A percentile compares a stretch with the other conserved stretches of the same genome.
Evolutionary conservation across 2,329 filamentous ascomycete species (phyloP).

Genomic region (Xylariomycetidae sp.): DNA sequence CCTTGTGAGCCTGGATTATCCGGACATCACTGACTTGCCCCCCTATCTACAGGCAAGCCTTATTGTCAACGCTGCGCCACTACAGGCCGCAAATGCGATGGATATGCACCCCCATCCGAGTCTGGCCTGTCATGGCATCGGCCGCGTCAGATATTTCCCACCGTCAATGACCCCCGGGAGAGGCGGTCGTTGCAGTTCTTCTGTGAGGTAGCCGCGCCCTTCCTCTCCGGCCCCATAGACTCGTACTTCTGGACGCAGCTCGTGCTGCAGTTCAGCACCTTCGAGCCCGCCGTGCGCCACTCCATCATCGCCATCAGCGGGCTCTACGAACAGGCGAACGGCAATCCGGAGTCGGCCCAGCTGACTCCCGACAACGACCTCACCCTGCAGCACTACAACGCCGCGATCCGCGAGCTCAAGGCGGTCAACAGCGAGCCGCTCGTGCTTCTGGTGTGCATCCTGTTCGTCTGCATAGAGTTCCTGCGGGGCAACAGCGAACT

Average conservation of each 20-base stretch:
- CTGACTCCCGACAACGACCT: slow-evolving; percentile 22
- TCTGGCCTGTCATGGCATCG: slow-evolving; percentile 28
- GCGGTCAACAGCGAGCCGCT: slow-evolving; percentile 26
- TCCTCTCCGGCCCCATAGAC: slow-evolving; percentile 31
- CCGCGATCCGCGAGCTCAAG: slow-evolving; percentile 31
- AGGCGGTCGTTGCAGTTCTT: slow-evolving; percentile 34
- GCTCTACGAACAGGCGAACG: slow-evolving; percentile 30
- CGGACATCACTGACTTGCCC: too few species aligned
- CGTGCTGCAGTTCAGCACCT: slow-evolving; percentile 31
- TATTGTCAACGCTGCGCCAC: slow-evolving; percentile 20
- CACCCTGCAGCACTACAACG: slow-evolving; percentile 36
- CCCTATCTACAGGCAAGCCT: slow-evolving; percentile 18
- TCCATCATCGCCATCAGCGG: slow-evolving; percentile 35
- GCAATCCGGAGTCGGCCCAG: slow-evolving; percentile 3
- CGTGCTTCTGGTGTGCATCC: slow-evolving; percentile 34
- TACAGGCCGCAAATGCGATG: slow-evolving; percentile 29
- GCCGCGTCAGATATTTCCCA: slow-evolving; percentile 25
- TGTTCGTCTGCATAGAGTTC: slow-evolving; percentile 41
- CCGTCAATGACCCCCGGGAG: slow-evolving; percentile 21
- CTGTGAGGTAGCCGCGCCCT: slow-evolving; percentile 30
- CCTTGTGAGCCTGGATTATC: too few species aligned
- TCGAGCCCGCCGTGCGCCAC: slow-evolving; percentile 33
- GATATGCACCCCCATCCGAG: slow-evolving; percentile 19
- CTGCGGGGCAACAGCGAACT: slow-evolving; percentile 31
- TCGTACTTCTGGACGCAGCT: slow-evolving; percentile 37